Percentiles rank a stretch among this genome's conserved stretches.
These are phyloP conservation scores for Canavalia ensiformis DNA, from an alignment of 306 rosid genomes.

Conservation along the genomic window DNA sequence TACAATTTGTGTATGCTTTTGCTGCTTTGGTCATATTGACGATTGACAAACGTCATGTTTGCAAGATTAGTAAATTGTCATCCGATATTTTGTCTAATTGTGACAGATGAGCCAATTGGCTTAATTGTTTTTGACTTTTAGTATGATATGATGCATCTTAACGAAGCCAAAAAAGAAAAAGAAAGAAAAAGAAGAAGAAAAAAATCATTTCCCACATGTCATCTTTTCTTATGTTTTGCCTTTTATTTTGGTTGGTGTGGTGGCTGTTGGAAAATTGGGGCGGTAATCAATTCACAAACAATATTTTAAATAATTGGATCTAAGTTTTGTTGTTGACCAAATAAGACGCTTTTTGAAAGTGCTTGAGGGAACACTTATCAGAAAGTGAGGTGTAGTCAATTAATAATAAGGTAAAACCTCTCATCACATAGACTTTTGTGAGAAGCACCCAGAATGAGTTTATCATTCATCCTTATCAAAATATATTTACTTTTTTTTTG, in stretches of 20 bases:
- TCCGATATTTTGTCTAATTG: slow-evolving; percentile 24
- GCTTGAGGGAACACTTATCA: slow-evolving; percentile 3
- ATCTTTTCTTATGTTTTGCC: not conserved
- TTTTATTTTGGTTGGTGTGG: slow-evolving; percentile 37
- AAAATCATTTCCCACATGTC: not conserved
- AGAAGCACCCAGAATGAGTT: not conserved
- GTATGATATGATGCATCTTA: not conserved
- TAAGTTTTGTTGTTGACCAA: slow-evolving; percentile 18
- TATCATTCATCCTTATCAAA: slow-evolving; percentile 15
- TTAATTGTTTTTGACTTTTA: slow-evolving; percentile 28
- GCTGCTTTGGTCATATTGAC: slow-evolving; percentile 38
- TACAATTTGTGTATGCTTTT: slow-evolving; percentile 11
- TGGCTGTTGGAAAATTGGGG: slow-evolving; percentile 39
- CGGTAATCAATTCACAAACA: slow-evolving; percentile 8
- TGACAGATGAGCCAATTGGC: slow-evolving; percentile 28
- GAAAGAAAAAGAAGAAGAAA: not conserved
- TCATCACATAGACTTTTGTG: not conserved
- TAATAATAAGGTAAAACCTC: not conserved
- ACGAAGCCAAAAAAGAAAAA: not conserved
- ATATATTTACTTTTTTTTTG: not conserved
- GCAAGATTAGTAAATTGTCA: not conserved
- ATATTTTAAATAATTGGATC: slow-evolving; percentile 31
- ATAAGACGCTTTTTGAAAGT: slow-evolving; percentile 30
- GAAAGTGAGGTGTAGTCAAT: slow-evolving; percentile 16
- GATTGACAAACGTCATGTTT: slow-evolving; percentile 18